Base-by-base conservation (phyloP, 768 basidiomycete genomes). In the Mycena metata region DNA sequence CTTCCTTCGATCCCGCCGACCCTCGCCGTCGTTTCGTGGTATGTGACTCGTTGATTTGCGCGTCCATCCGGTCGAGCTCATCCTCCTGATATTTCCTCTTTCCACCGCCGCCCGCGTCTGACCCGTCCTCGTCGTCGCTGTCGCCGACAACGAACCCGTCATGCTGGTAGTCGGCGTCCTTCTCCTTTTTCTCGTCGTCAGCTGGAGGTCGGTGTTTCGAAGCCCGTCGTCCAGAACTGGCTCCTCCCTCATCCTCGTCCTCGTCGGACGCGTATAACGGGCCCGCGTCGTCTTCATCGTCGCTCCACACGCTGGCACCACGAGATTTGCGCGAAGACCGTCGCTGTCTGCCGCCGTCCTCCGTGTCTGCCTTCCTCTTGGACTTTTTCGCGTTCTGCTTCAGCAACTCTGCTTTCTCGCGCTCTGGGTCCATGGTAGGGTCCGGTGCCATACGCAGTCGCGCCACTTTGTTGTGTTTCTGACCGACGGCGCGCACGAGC, bases 61-160 rank as follows among this genome's bases (percentile, higher is more conserved):
- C 89, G 45, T 94, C 94, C 73, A 94, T 80, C 73, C 86, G 86
- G 68, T 95, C 93, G 66, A 93, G 76, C 50, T 81, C 83, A 43
- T 81, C 81, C 46, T 76, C 82, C 15, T 69, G 76, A 23, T 79
- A 78, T 54, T 80, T 82, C 56, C 78, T 81, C 64, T 80, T 79
- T 64, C 80, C 84, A 66, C 77, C 79, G 66, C 79, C 84, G 66
- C 78, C 80, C 62, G 78, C 82, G 62, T 82, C 79, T 42, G 79
- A 80, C 23, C 82, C 85, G 13, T 75, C 83, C 4, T 91, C 92
- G 30, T 92, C 91, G 46, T 94, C 93, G 19, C 89, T 84, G 71
- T 94, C 93, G 16, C 91, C 89, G 13, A 95, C 94, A 33, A 96
- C 83, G 73, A 96, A 96, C 73, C 94, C 94, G 75, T 96, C 94